phyloP scores from a whole-genome alignment of 768 basidiomycete genomes.

The Phylloporus sp. region DNA sequence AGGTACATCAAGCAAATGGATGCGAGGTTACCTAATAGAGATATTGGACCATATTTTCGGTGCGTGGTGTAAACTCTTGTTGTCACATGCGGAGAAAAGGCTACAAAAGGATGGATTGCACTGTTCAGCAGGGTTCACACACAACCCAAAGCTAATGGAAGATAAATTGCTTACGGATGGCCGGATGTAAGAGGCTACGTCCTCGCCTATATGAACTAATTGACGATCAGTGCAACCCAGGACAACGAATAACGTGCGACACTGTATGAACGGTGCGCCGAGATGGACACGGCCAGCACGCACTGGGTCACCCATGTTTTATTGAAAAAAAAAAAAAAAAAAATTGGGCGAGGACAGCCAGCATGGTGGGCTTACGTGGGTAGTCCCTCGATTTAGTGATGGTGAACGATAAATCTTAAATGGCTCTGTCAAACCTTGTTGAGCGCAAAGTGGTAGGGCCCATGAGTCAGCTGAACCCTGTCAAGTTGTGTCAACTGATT shows the following conservation, averaged over 20 bases:
- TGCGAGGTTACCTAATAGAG: conserved; percentile 14
- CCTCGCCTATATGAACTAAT: background rate
- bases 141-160: background rate
- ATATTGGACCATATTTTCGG: conserved; percentile 5
- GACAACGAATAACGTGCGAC: background rate
- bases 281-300: conserved; percentile 8
- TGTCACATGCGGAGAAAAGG: conserved; percentile 16
- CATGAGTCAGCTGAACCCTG: conserved; percentile 25
- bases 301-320: background rate
- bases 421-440: conserved; percentile 27
- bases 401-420: conserved; percentile 17
- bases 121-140: conserved; percentile 4
- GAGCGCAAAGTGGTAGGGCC: conserved; percentile 11
- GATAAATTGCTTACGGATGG: background rate
- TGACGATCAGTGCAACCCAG: background rate
- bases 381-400: conserved; percentile 13
- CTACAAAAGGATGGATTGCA: conserved; percentile 10
- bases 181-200: background rate
- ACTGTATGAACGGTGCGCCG: conserved; percentile 3
- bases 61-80: conserved; percentile 6
- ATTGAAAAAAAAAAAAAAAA: too few species aligned
- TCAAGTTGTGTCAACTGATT: conserved; percentile 15
- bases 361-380: conserved; percentile 21
- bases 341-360: background rate
- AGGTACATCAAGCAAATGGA: conserved; percentile 20